These are phyloP conservation scores for Hyaloperonospora brassicae DNA, from an alignment of 352 stramenopile genomes.

Conservation along the genomic window DNA sequence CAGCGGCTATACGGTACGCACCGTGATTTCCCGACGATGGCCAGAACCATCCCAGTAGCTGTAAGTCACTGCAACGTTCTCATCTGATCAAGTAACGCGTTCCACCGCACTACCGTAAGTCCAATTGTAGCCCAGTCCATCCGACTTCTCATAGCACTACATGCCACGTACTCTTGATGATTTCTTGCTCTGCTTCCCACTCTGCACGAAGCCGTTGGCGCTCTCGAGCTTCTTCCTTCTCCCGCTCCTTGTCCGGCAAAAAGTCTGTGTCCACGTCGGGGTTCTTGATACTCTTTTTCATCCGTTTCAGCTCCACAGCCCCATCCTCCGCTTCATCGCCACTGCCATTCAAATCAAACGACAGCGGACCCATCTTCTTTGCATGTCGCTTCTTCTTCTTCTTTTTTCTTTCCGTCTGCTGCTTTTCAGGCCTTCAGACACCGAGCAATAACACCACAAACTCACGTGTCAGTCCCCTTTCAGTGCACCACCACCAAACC, in stretches of 20 bases:
- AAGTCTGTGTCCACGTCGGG: constrained; percentile 92
- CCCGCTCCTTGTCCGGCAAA: constrained; percentile 89
- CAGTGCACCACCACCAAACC: background rate
- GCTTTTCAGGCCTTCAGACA: constrained; percentile 22
- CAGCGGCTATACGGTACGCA: constrained; percentile 21
- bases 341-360: constrained; percentile 78
- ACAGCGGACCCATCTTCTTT: constrained; percentile 69
- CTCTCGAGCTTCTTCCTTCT: constrained; percentile 73
- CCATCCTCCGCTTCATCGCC: constrained; percentile 29
- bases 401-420: constrained; percentile 30
- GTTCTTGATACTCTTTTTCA: constrained; percentile 86
- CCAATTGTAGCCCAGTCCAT: background rate
- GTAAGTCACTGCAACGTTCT: constrained; percentile 94
- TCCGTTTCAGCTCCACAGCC: constrained; percentile 26
- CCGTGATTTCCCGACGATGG: constrained; percentile 88
- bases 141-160: background rate
- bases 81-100: constrained; percentile 29
- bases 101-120: background rate
- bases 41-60: constrained; percentile 97
- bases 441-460: too few species aligned
- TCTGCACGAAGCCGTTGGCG: constrained; percentile 82
- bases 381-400: constrained; percentile 76
- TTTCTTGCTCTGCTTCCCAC: constrained; percentile 89
- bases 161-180: constrained; percentile 80
- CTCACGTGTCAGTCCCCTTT: background rate